phyloP scores from a whole-genome alignment of 2,329 filamentous ascomycete genomes.

The Dryadomyces quercus-mongolicae region DNA sequence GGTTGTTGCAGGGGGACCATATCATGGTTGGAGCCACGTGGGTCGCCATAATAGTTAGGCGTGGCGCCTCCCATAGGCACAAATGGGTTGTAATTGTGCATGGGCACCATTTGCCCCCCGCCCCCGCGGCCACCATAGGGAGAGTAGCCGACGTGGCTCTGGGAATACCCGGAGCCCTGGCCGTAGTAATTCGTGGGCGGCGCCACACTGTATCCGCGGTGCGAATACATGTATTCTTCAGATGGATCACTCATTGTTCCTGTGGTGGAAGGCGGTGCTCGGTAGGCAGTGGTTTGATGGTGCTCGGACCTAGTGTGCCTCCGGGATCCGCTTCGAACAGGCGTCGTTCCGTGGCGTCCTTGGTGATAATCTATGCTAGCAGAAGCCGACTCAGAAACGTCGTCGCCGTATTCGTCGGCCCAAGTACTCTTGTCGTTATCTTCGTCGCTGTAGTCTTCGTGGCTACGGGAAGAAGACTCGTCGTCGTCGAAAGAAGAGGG shows the following conservation, averaged over 20 bases:
- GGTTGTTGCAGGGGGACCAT: conserved; percentile 35
- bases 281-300: conserved; percentile 17
- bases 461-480: conserved; percentile 22
- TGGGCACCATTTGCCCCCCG: conserved; percentile 32
- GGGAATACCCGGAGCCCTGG: conserved; percentile 23
- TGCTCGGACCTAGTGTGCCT: conserved; percentile 24
- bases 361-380: conserved; percentile 22
- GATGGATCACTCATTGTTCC: conserved; percentile 47
- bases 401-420: conserved; percentile 21
- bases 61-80: conserved; percentile 18
- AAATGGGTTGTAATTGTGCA: conserved; percentile 19
- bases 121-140: conserved; percentile 19
- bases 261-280: conserved; percentile 19
- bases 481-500: conserved; percentile 22
- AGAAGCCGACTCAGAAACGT: conserved; percentile 44
- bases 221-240: conserved; percentile 40
- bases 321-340: conserved; percentile 26
- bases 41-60: conserved; percentile 29
- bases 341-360: conserved; percentile 21
- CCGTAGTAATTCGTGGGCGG: conserved; percentile 17
- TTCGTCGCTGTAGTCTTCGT: conserved; percentile 16
- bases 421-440: conserved; percentile 13
- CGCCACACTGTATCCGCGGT: conserved; percentile 20
- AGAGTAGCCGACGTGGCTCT: conserved; percentile 31
- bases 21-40: conserved; percentile 28